Evolutionary conservation across 2,329 filamentous ascomycete species (phyloP).

Genomic region (Fusarium mundagurra): DNA sequence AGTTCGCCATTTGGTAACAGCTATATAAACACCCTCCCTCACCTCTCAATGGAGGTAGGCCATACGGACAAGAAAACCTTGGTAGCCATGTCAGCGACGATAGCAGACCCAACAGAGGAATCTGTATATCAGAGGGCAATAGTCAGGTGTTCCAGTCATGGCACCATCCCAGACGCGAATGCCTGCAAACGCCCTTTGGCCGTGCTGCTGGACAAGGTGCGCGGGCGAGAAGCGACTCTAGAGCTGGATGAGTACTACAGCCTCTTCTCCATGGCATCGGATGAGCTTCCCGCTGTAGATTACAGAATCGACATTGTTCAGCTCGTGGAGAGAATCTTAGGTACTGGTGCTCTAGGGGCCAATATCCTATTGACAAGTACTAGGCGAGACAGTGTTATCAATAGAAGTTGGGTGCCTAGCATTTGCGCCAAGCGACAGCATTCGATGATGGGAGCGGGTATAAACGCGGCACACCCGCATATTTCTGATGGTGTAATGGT

Average conservation of each 20-base stretch:
- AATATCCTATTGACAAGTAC: neutral
- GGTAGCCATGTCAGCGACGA: neutral
- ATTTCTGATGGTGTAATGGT: neutral
- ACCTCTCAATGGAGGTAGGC: neutral
- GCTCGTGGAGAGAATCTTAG: neutral
- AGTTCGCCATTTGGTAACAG: neutral
- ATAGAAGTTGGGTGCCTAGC: neutral
- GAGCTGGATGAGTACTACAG: neutral
- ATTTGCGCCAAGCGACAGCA: neutral
- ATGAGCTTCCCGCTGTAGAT: neutral
- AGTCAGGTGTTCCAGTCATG: neutral
- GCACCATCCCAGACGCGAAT: neutral
- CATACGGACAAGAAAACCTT: neutral
- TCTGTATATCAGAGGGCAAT: neutral
- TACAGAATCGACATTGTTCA: neutral
- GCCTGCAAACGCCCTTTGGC: neutral
- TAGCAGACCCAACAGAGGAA: neutral
- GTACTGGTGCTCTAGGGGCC: neutral
- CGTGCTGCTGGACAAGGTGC: neutral
- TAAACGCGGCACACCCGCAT: neutral
- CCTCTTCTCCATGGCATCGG: neutral
- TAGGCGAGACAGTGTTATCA: neutral
- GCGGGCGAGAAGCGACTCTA: neutral
- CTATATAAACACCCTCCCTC: neutral
- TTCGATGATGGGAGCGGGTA: neutral